Conservation (phyloP, 2,329 filamentous ascomycete genomes). For the Zymoseptoria crescenta region DNA sequence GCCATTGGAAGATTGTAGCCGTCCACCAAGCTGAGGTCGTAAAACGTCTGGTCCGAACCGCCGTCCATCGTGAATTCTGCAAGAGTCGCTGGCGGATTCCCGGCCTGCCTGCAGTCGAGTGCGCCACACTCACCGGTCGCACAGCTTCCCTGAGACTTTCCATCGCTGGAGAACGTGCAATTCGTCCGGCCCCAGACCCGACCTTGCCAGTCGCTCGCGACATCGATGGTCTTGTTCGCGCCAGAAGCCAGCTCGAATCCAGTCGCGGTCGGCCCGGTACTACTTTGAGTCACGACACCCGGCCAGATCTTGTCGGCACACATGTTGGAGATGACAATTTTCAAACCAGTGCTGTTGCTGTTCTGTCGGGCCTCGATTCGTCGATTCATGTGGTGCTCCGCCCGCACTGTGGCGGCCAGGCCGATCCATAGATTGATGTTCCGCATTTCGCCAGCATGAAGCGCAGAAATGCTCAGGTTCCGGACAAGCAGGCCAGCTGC, state of each 20-base stretch:
- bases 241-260: conserved; percentile 59
- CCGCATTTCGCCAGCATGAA: background rate
- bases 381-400: conserved; percentile 27
- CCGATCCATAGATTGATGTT: background rate
- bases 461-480: background rate
- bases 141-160: conserved; percentile 50
- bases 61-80: conserved; percentile 73
- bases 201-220: conserved; percentile 70
- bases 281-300: conserved; percentile 64
- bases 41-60: conserved; percentile 63
- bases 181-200: conserved; percentile 79
- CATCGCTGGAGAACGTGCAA: conserved; percentile 64
- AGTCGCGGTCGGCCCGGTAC: conserved; percentile 56
- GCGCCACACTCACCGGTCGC: conserved; percentile 68
- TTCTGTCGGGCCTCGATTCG: conserved; percentile 21
- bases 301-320: conserved; percentile 69
- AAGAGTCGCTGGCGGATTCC: conserved; percentile 64
- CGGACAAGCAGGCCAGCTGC: background rate
- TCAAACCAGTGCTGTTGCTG: conserved; percentile 27
- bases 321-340: conserved; percentile 62
- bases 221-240: conserved; percentile 52
- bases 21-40: conserved; percentile 78
- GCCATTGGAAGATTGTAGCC: conserved; percentile 73
- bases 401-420: conserved; percentile 25
- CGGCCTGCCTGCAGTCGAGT: conserved; percentile 54